Conservation (phyloP, 352 stramenopile species). For the Pythium brassicae region DNA sequence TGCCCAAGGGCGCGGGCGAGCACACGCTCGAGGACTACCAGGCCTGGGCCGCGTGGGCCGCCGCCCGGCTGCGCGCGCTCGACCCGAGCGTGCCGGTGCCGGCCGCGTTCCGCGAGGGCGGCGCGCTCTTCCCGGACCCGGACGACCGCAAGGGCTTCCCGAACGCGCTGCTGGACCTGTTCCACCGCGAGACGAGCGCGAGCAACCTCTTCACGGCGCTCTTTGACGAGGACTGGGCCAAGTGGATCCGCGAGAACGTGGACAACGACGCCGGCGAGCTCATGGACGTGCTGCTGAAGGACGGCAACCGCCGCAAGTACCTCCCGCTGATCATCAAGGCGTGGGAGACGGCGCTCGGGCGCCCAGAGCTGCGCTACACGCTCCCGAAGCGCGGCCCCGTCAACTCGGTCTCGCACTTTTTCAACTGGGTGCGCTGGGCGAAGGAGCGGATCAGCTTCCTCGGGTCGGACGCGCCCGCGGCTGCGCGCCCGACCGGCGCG, state of each 20-base stretch:
- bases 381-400: slow-evolving; percentile 48
- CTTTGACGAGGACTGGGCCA: slow-evolving; percentile 46
- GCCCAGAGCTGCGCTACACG: slow-evolving; percentile 53
- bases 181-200: slow-evolving; percentile 42
- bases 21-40: slow-evolving; percentile 60
- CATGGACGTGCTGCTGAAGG: slow-evolving; percentile 36
- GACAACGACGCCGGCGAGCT: slow-evolving; percentile 45
- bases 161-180: slow-evolving; percentile 57
- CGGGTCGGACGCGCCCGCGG: slow-evolving; percentile 37
- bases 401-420: slow-evolving; percentile 68
- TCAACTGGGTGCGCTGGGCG: slow-evolving; percentile 75
- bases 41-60: slow-evolving; percentile 58
- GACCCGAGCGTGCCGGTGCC: slow-evolving; percentile 33
- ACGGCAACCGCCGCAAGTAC: slow-evolving; percentile 46
- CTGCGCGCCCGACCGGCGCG: slow-evolving; percentile 34
- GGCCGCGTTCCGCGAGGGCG: slow-evolving; percentile 54
- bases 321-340: slow-evolving; percentile 44
- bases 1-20: slow-evolving; percentile 41
- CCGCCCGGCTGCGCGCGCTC: slow-evolving; percentile 38
- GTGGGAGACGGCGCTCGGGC: slow-evolving; percentile 59
- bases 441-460: slow-evolving; percentile 74
- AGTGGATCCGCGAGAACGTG: slow-evolving; percentile 59
- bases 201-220: slow-evolving; percentile 61
- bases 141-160: slow-evolving; percentile 53
- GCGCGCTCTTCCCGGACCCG: slow-evolving; percentile 48